Conservation (phyloP, 1,284 basidiomycete genomes). For the Cryptococcus sp. region DNA sequence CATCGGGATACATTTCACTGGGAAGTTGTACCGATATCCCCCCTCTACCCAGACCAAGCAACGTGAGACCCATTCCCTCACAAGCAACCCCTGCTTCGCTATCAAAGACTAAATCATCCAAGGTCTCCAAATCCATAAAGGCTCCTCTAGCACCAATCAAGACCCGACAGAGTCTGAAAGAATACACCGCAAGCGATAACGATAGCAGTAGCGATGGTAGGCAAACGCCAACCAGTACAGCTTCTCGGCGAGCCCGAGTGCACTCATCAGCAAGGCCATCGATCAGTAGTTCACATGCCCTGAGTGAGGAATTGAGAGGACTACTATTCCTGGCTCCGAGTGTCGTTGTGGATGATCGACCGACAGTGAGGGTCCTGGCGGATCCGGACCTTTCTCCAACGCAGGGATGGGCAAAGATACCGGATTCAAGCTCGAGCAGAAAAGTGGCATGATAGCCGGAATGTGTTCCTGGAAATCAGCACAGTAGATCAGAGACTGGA, state of each 20-base stretch:
- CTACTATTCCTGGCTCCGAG: background rate
- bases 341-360: background rate
- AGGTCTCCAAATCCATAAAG: too few relatives aligned
- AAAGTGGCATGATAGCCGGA: too few relatives aligned
- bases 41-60: background rate
- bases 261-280: background rate
- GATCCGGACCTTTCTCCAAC: background rate
- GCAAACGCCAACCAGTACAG: background rate
- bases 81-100: too few relatives aligned
- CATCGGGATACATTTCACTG: background rate
- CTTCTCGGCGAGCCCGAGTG: background rate
- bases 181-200: too few relatives aligned
- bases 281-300: background rate
- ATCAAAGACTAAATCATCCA: too few relatives aligned
- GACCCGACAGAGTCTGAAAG: too few relatives aligned
- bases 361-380: background rate
- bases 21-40: background rate
- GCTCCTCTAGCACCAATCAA: too few relatives aligned
- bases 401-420: background rate
- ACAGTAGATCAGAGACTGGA: slow-evolving; percentile 1
- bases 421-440: too few relatives aligned
- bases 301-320: background rate
- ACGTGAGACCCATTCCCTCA: too few relatives aligned
- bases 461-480: too few relatives aligned
- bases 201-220: too few relatives aligned